Conservation (phyloP, 345 rosid species). For the Rhizophora apiculata region DNA sequence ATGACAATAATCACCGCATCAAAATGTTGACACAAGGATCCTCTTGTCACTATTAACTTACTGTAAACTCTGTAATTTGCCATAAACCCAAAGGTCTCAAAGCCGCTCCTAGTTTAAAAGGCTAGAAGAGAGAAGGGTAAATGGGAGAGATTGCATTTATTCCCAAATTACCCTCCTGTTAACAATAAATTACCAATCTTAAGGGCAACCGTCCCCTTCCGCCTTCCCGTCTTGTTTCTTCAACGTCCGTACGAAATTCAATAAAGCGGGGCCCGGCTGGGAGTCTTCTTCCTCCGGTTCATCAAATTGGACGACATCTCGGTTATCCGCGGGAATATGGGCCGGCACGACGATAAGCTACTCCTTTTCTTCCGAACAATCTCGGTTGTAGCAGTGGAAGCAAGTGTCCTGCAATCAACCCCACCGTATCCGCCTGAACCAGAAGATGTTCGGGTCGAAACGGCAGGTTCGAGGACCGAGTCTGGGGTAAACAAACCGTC, state of each 20-base stretch:
- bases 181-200: not conserved
- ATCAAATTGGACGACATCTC: constrained; percentile 47
- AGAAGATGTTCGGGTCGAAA: constrained; percentile 54
- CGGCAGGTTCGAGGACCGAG: constrained; percentile 57
- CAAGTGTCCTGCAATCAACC: constrained; percentile 45
- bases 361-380: constrained; percentile 81
- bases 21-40: constrained; percentile 5
- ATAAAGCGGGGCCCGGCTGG: constrained; percentile 83
- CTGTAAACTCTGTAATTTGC: no score
- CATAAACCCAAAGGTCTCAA: no score
- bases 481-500: constrained; percentile 56
- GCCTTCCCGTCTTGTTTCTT: not conserved
- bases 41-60: not conserved
- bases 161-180: constrained; percentile 22
- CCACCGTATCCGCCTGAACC: constrained; percentile 54
- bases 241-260: constrained; percentile 23
- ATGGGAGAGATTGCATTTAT: not conserved
- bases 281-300: constrained; percentile 76
- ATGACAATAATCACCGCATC: constrained; percentile 10
- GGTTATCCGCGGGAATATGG: constrained; percentile 36
- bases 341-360: constrained; percentile 50
- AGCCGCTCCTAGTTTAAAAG: no score
- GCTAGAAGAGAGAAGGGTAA: no score
- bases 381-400: constrained; percentile 66
- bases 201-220: not conserved